Evolutionary conservation across 2,329 filamentous ascomycete species (phyloP).

Genomic region (Seiridium unicorne): DNA sequence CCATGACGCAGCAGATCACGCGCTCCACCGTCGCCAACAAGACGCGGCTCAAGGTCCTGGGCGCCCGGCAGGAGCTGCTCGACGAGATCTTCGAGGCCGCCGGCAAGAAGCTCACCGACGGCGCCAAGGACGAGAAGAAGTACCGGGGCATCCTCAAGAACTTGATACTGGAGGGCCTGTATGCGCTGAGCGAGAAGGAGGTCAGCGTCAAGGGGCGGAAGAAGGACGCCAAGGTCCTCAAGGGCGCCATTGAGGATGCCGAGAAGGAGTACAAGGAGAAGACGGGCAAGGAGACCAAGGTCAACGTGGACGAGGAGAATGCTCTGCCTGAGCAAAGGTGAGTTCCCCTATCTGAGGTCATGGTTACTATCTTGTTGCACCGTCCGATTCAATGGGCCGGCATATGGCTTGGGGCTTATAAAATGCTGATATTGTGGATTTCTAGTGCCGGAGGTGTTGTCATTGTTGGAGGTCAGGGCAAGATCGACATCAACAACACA

Average conservation of each 20-base stretch:
- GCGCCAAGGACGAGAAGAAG: constrained; percentile 67
- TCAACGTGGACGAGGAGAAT: constrained; percentile 75
- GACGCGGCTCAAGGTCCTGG: constrained; percentile 84
- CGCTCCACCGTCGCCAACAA: constrained; percentile 96
- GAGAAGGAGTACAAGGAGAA: constrained; percentile 81
- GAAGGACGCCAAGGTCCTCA: constrained; percentile 72
- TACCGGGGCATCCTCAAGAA: constrained; percentile 77
- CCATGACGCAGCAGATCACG: constrained; percentile 98
- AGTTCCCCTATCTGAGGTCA: constrained; percentile 35
- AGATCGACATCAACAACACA: constrained; percentile 98
- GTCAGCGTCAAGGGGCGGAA: constrained; percentile 74
- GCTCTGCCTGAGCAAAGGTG: constrained; percentile 80
- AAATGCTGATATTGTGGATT: neutral
- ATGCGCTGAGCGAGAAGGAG: constrained; percentile 80
- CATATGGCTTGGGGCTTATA: neutral
- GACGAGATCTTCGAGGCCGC: constrained; percentile 86
- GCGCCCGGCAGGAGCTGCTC: constrained; percentile 84
- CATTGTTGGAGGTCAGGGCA: constrained; percentile 80
- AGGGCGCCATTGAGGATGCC: constrained; percentile 76
- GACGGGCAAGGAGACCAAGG: constrained; percentile 65
- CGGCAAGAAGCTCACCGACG: constrained; percentile 65
- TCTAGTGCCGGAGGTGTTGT: constrained; percentile 77
- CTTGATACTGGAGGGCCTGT: constrained; percentile 85
- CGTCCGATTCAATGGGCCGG: neutral
- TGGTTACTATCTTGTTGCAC: neutral